These are phyloP conservation scores for Psophocarpus tetragonolobus DNA, from an alignment of 306 rosid species.

Conservation along the genomic window DNA sequence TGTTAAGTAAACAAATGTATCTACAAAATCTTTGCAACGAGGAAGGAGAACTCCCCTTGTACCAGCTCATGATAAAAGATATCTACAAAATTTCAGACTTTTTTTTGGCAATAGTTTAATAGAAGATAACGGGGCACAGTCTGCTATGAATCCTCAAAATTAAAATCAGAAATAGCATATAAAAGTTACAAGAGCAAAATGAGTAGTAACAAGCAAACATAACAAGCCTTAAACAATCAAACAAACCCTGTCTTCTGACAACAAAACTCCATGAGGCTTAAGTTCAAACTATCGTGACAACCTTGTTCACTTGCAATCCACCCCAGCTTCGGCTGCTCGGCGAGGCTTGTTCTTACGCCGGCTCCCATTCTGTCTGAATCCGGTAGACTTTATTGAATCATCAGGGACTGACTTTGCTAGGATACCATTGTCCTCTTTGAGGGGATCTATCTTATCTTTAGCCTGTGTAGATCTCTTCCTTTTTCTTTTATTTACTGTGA, in stretches of 20 bases:
- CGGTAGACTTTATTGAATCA: constrained; percentile 56
- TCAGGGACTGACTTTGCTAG: constrained; percentile 45
- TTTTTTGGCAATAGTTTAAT: constrained; percentile 20
- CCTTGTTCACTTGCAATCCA: constrained; percentile 72
- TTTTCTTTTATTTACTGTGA: constrained; percentile 51
- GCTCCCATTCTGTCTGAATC: constrained; percentile 84
- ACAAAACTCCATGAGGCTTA: constrained; percentile 19
- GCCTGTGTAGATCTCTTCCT: constrained; percentile 58
- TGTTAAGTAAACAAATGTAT: constrained; percentile 2
- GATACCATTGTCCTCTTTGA: constrained; percentile 51
- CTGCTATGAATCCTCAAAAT: constrained; percentile 33
- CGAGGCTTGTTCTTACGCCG: constrained; percentile 85
- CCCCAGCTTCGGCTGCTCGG: constrained; percentile 95
- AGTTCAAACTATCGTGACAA: neutral
- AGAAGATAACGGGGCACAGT: constrained; percentile 21
- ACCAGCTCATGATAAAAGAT: constrained; percentile 27
- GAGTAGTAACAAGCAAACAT: constrained; percentile 31
- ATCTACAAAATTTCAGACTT: constrained; percentile 41
- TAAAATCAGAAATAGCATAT: constrained; percentile 31
- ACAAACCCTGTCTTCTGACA: constrained; percentile 21
- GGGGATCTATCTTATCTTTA: constrained; percentile 51
- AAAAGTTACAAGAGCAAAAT: constrained; percentile 29
- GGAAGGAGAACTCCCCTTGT: constrained; percentile 7
- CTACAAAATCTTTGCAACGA: neutral
- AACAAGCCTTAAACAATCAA: constrained; percentile 36